Conservation (phyloP, 345 rosid genomes). For the Carallia pectinifolia region DNA sequence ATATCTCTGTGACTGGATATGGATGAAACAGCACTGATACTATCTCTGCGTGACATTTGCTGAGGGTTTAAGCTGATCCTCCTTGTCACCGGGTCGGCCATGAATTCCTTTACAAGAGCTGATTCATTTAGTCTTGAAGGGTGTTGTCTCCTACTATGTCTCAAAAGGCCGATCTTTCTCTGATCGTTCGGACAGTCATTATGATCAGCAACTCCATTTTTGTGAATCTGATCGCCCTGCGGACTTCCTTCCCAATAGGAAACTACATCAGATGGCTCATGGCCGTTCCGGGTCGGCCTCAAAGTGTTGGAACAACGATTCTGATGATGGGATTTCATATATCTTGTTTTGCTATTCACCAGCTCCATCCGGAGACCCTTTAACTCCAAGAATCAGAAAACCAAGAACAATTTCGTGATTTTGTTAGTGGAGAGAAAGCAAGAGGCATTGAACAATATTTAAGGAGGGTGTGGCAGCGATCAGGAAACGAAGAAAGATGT, state of each 20-base stretch:
- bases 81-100: slow-evolving; percentile 18
- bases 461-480: not conserved
- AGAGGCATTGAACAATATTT: no score
- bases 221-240: slow-evolving; percentile 11
- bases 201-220: slow-evolving; percentile 1
- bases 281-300: slow-evolving; percentile 50
- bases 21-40: not conserved
- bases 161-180: slow-evolving; percentile 36
- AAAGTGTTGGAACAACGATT: not conserved
- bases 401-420: not conserved
- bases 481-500: not conserved
- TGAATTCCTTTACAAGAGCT: slow-evolving; percentile 18
- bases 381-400: not conserved
- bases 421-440: not conserved
- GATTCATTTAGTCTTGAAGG: slow-evolving; percentile 24
- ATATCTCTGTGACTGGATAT: slow-evolving; percentile 15
- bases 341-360: slow-evolving; percentile 29
- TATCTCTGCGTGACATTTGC: slow-evolving; percentile 24
- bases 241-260: slow-evolving; percentile 59
- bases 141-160: slow-evolving; percentile 23
- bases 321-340: slow-evolving; percentile 19
- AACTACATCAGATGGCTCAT: slow-evolving; percentile 68
- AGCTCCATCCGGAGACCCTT: not conserved
- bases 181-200: slow-evolving; percentile 8
- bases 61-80: slow-evolving; percentile 50